Conservation (phyloP, 306 rosid species). For the Corylus heterophylla region DNA sequence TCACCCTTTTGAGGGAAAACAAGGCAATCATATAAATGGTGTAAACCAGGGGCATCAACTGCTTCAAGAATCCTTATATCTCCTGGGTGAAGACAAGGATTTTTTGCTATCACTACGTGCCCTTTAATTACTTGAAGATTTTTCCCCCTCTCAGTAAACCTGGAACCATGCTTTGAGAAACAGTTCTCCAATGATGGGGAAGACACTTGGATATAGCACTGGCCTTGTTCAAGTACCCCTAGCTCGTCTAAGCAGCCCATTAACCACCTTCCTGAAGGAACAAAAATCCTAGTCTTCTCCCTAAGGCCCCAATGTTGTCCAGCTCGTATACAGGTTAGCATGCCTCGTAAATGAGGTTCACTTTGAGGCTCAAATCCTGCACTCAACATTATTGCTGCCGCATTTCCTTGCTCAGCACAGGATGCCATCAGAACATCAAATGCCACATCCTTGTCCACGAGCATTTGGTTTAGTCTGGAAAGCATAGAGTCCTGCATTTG, state of each 20-base stretch:
- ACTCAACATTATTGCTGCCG: slow-evolving; percentile 88
- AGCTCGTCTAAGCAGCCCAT: slow-evolving; percentile 86
- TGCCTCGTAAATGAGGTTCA: slow-evolving; percentile 91
- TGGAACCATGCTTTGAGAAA: slow-evolving; percentile 84
- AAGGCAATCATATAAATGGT: slow-evolving; percentile 79
- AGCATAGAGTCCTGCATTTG: slow-evolving; percentile 79
- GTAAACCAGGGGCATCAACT: slow-evolving; percentile 72
- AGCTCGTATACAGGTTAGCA: slow-evolving; percentile 71
- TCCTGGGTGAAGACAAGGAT: slow-evolving; percentile 96
- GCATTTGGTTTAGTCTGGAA: slow-evolving; percentile 57
- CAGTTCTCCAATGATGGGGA: slow-evolving; percentile 68
- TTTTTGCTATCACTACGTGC: slow-evolving; percentile 70
- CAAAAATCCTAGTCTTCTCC: slow-evolving; percentile 86
- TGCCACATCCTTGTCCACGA: slow-evolving; percentile 60
- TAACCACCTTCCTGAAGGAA: slow-evolving; percentile 79
- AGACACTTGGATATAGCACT: slow-evolving; percentile 82
- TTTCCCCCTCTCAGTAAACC: slow-evolving; percentile 50
- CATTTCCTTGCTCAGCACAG: slow-evolving; percentile 82
- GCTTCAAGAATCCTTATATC: slow-evolving; percentile 85
- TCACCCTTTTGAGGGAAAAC: slow-evolving; percentile 91
- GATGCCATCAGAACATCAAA: slow-evolving; percentile 76
- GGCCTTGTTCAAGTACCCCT: slow-evolving; percentile 72
- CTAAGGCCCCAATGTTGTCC: slow-evolving; percentile 84
- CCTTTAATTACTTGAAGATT: slow-evolving; percentile 61
- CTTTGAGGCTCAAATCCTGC: slow-evolving; percentile 78